These are phyloP conservation scores for Nicotiana rustica DNA, from an alignment of 305 asterid species.

Conservation along the genomic window DNA sequence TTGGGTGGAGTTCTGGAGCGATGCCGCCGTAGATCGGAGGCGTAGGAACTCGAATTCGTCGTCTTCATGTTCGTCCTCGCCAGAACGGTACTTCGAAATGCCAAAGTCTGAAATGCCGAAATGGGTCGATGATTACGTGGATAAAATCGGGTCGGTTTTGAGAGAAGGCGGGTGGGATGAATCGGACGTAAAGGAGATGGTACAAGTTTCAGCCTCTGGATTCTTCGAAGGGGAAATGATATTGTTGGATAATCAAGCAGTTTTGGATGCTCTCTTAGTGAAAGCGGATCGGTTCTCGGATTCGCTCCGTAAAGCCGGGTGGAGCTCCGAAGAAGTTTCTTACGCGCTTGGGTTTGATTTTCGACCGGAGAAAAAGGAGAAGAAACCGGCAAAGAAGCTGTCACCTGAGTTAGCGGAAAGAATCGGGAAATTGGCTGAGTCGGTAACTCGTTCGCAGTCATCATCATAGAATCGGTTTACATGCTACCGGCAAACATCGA, in stretches of 20 bases:
- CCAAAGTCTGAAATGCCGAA: conserved; percentile 71
- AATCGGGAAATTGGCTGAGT: conserved; percentile 80
- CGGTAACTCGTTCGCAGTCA: conserved; percentile 63
- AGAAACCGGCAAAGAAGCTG: conserved; percentile 67
- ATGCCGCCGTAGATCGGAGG: conserved; percentile 82
- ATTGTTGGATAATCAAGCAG: conserved; percentile 81
- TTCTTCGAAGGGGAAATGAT: conserved; percentile 89
- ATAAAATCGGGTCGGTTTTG: conserved; percentile 77
- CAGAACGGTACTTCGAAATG: conserved; percentile 71
- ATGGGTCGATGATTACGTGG: conserved; percentile 86
- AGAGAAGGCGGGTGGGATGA: conserved; percentile 90
- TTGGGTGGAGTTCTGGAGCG: conserved; percentile 99
- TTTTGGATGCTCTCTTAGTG: conserved; percentile 77
- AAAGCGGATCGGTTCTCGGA: conserved; percentile 95
- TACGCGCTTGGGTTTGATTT: conserved; percentile 88
- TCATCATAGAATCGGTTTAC: conserved; percentile 38
- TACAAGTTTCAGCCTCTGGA: conserved; percentile 80
- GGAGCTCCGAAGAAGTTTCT: conserved; percentile 97
- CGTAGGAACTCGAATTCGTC: conserved; percentile 67
- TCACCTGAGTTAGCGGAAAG: conserved; percentile 76
- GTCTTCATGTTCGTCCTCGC: conserved; percentile 73
- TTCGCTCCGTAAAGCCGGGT: conserved; percentile 79
- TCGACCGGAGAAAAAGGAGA: conserved; percentile 61
- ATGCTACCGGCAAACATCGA: conserved; percentile 56
- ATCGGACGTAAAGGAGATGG: conserved; percentile 84